A percentile compares a stretch with the other conserved stretches of the same genome.
These are phyloP conservation scores for Globisporangium camurandrum DNA, from an alignment of 352 stramenopile species.

Conservation along the genomic window DNA sequence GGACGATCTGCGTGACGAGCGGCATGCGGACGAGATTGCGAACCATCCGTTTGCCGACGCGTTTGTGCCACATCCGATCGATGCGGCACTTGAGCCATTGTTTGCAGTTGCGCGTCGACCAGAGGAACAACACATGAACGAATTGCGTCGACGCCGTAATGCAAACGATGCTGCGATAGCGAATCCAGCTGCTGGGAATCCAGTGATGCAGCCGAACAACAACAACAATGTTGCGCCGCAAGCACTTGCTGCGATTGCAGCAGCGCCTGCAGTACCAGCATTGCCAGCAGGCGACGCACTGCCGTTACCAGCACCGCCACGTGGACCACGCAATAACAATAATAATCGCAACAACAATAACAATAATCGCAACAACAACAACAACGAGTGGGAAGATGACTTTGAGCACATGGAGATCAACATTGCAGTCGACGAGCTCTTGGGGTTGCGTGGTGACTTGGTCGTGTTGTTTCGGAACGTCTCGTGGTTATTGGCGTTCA, in stretches of 20 bases:
- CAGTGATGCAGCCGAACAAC: neutral
- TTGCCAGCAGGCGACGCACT: neutral
- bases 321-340: constrained; percentile 4
- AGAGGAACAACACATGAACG: constrained; percentile 19
- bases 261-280: constrained; percentile 4
- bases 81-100: constrained; percentile 16
- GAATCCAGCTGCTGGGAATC: too few species aligned
- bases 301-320: neutral
- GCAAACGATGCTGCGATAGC: too few species aligned
- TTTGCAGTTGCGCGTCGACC: too few species aligned
- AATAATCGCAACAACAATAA: constrained; percentile 8
- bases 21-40: constrained; percentile 6
- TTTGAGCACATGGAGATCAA: constrained; percentile 92
- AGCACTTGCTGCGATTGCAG: constrained; percentile 6
- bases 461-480: constrained; percentile 94
- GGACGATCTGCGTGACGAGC: neutral
- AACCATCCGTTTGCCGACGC: constrained; percentile 32
- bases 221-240: neutral
- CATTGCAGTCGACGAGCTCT: constrained; percentile 94
- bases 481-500: constrained; percentile 96
- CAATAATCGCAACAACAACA: constrained; percentile 16
- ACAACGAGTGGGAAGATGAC: constrained; percentile 79
- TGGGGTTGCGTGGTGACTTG: constrained; percentile 94
- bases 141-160: constrained; percentile 34
- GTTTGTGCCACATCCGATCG: constrained; percentile 31